Evolutionary conservation across 257 asterid species (phyloP).

Genomic region (Przewalskia tangutica): DNA sequence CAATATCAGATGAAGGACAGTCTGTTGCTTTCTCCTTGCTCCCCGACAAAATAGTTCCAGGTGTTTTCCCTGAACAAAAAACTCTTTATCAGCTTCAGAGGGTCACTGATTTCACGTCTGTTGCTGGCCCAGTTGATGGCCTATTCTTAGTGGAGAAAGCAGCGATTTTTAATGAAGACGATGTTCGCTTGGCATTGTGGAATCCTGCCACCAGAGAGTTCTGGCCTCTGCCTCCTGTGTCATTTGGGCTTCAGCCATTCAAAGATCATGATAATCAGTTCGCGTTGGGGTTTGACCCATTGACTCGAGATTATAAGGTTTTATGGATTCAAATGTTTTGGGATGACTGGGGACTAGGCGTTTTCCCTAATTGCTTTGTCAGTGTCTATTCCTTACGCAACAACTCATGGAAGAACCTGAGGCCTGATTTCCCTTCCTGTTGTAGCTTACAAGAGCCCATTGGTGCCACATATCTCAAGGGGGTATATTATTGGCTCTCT

Average conservation of each 20-base stretch:
- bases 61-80: neutral
- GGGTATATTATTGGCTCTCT: neutral
- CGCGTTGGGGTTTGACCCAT: neutral
- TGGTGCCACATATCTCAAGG: neutral
- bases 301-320: neutral
- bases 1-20: neutral
- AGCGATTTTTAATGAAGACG: neutral
- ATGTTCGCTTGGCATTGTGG: conserved; percentile 18
- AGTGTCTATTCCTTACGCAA: neutral
- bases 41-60: neutral
- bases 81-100: conserved; percentile 1
- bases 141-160: conserved; percentile 8
- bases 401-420: neutral
- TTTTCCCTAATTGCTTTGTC: neutral
- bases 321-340: neutral
- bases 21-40: conserved; percentile 5
- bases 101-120: conserved; percentile 7
- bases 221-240: conserved; percentile 21
- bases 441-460: neutral
- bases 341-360: neutral
- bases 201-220: conserved; percentile 35
- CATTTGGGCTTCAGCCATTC: neutral
- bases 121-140: conserved; percentile 31
- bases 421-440: neutral
- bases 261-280: neutral